Evolutionary conservation across 495 filamentous ascomycete species (phyloP), one percentile per base, ranked within the genome.

Genomic region (Niebla homalea): DNA sequence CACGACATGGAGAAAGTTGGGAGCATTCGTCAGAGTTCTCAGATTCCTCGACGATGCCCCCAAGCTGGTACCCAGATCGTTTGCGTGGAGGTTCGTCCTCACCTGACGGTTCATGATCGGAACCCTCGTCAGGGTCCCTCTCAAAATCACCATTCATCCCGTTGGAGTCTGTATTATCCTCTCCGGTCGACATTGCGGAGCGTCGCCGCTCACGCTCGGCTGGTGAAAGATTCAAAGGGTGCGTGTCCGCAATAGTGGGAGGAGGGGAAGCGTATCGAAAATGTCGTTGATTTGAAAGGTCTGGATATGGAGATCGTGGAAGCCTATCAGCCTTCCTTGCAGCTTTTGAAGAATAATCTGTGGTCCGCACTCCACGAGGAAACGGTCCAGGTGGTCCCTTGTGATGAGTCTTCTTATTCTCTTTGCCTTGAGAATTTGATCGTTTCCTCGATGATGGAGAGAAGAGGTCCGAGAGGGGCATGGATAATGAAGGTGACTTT

Each of bases 151-250:
- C 67, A 51, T 95, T 87, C 86, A 94, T 94, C 46, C 77, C 58
- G 38, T 67, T 80, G 54, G 67, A 78, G 58, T 64, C 64, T 46
- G 67, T 61, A 46, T 68, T 62, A 52, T 83, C 79, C 45, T 70
- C 74, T 63, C 75, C 79, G 62, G 78, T 78, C 56, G 79, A 82
- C 66, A 84, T 79, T 46, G 80, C 78, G 45, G 83, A 85, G 38
- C 84, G 78, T 44, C 78, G 64, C 49, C 82, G 80, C 64, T 79
- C 81, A 53, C 84, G 74, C 74, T 93, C 80, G 66, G 92, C 86
- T 36, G 86, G 87, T 3, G 83, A 87, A 29, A 90, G 78, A 61
- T 95, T 94, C 44, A 94, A 73, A 35, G 89, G 89, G 64, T 94
- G 89, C 7, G 73, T 75, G 54, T 87, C 78, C 44, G 73, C 73